Conservation (phyloP, 495 filamentous ascomycete genomes). For the Bacidia rubella region DNA sequence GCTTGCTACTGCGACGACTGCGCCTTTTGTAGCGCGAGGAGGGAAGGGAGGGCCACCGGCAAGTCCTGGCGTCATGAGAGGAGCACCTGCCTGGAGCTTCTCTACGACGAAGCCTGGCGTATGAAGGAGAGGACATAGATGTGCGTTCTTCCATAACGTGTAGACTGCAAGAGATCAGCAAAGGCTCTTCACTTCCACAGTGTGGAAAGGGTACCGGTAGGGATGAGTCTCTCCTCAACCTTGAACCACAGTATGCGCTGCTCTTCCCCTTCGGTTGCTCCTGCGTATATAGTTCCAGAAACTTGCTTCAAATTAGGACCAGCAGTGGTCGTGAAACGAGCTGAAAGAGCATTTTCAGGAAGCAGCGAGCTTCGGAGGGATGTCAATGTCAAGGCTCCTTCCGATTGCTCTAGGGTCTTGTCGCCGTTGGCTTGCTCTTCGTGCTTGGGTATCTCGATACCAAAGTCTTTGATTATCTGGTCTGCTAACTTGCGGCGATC, state of each 20-base stretch:
- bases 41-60: constrained; percentile 60
- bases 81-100: constrained; percentile 51
- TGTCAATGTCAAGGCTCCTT: constrained; percentile 32
- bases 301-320: constrained; percentile 52
- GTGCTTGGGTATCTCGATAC: constrained; percentile 33
- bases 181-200: constrained; percentile 1
- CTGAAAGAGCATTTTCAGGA: constrained; percentile 49
- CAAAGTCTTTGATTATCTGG: constrained; percentile 51
- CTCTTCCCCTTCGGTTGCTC: constrained; percentile 40
- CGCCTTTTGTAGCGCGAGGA: constrained; percentile 41
- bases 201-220: constrained; percentile 27
- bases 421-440: constrained; percentile 22
- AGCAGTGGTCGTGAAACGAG: constrained; percentile 55
- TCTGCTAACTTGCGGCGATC: constrained; percentile 59
- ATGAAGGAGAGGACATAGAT: constrained; percentile 48
- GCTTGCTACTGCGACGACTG: constrained; percentile 54
- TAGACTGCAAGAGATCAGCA: constrained; percentile 27
- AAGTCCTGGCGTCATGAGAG: constrained; percentile 64
- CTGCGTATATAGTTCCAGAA: constrained; percentile 53
- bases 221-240: constrained; percentile 51
- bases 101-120: constrained; percentile 48
- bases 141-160: constrained; percentile 29
- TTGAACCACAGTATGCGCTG: constrained; percentile 59
- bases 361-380: constrained; percentile 48
- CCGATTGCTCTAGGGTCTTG: constrained; percentile 25